Base-by-base conservation (phyloP, 345 rosid species). In the Linum tenue region DNA sequence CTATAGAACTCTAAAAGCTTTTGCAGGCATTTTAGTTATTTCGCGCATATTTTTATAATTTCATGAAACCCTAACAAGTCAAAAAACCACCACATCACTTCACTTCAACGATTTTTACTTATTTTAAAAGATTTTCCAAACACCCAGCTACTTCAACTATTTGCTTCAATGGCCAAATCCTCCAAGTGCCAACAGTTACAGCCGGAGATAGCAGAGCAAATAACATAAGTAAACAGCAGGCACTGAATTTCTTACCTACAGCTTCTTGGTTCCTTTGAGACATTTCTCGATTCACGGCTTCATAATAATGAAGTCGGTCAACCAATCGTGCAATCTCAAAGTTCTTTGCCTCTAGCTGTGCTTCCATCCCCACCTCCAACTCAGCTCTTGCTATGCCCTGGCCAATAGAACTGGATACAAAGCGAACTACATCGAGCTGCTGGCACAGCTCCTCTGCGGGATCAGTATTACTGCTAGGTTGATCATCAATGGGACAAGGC, bases 201-300 rank as follows among this genome's bases (percentile, higher is more conserved):
- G 10, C 50, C 50, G 10, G 50, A 43, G 56, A 55, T 7, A 43
- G 2, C 2, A 5, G 10, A 5, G 50, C 6, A 7, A 43, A 43
- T 5, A 43, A 11, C 10, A 2, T 5, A 43, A 43, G 6, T 48
- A 48, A 48, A 15, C 53, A 48, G 53, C 53, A 48, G 53, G 53
- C 53, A 48, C 11, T 39, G 39, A 70, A 78, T 22, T 40, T 60
- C 84, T 76, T 73, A 90, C 98, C 97, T 56, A 92, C 73, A 62
- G 83, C 85, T 78, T 86, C 94, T 79, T 92, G 97, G 81, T 88
- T 92, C 72, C 92, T 81, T 60, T 85, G 96, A 66, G 84, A 83
- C 97, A 92, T 86, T 76, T 92, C 97, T 50, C 66, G 85, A 76
- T 92, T 92, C 56, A 90, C 84, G 17, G 86, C 82, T 78, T 90